Percentiles rank a stretch among this genome's conserved stretches.
These are phyloP conservation scores for Saccharomycopsis fibuligera DNA, from an alignment of 805 yeast genomes.

Conservation along the genomic window DNA sequence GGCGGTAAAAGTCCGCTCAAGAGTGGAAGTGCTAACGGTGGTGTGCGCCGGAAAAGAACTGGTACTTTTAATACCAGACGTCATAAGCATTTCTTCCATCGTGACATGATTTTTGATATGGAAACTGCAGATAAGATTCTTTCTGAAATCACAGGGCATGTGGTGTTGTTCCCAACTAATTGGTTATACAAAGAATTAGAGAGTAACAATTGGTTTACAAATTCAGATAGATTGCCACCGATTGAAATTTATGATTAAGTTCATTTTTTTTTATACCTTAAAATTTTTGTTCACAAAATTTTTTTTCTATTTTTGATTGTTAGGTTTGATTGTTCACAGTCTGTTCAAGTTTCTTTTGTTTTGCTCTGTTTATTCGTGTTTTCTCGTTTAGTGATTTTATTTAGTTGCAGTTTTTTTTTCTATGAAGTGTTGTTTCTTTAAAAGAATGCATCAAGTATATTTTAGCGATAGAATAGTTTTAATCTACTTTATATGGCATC, in stretches of 20 bases:
- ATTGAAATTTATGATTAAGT: constrained; percentile 78
- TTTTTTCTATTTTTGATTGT: background rate
- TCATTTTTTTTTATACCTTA: background rate
- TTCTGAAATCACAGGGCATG: constrained; percentile 71
- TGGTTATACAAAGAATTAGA: constrained; percentile 88
- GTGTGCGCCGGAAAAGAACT: constrained; percentile 19
- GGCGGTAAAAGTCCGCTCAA: constrained; percentile 5
- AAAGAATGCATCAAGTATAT: too few relatives aligned
- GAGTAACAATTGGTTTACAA: constrained; percentile 91
- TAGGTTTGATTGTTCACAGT: too few relatives aligned
- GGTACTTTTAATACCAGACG: constrained; percentile 23
- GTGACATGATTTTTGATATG: constrained; percentile 56
- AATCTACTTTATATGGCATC: too few relatives aligned
- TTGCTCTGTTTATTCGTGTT: too few relatives aligned
- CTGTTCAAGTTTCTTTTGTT: too few relatives aligned
- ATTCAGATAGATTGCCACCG: constrained; percentile 90
- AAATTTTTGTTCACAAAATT: background rate
- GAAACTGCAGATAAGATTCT: constrained; percentile 72
- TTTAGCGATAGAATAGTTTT: too few relatives aligned
- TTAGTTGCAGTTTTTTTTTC: too few relatives aligned
- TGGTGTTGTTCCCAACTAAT: constrained; percentile 86
- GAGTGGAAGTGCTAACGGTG: constrained; percentile 7
- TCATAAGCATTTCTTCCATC: constrained; percentile 18
- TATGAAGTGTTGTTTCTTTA: too few relatives aligned
- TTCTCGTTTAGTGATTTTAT: too few relatives aligned